A percentile compares a stretch with the other conserved stretches of the same genome.
These are phyloP conservation scores for Dalbergia cultrata DNA, from an alignment of 306 rosid species.

Conservation along the genomic window DNA sequence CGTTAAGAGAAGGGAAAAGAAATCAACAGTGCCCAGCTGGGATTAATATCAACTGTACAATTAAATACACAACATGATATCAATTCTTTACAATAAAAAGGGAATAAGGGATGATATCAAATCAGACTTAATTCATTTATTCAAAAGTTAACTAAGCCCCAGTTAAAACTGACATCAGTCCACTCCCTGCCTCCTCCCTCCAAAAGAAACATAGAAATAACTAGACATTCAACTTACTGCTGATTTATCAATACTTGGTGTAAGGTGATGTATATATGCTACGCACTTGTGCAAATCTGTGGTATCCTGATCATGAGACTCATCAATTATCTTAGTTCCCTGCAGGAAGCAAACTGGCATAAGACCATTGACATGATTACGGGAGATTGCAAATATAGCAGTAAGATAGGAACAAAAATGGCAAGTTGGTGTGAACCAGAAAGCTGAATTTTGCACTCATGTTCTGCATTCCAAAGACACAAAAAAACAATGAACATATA, in stretches of 20 bases:
- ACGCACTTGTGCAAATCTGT: constrained; percentile 95
- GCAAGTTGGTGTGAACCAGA: constrained; percentile 23
- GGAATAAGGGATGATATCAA: neutral
- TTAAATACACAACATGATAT: constrained; percentile 28
- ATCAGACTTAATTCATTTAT: constrained; percentile 25
- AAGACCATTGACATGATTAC: constrained; percentile 43
- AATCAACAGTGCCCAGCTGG: constrained; percentile 31
- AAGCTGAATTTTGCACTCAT: constrained; percentile 9
- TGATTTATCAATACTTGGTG: constrained; percentile 62
- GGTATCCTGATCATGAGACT: constrained; percentile 93
- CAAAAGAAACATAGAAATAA: constrained; percentile 24
- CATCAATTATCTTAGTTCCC: constrained; percentile 85
- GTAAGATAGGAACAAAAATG: constrained; percentile 13
- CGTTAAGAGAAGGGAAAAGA: constrained; percentile 12
- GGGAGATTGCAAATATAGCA: constrained; percentile 7
- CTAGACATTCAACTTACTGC: constrained; percentile 59
- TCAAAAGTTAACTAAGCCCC: constrained; percentile 23
- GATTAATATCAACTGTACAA: neutral
- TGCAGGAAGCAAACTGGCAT: constrained; percentile 52
- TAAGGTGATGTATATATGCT: constrained; percentile 57
- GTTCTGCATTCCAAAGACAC: constrained; percentile 6
- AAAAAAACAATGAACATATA: neutral
- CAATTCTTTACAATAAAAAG: constrained; percentile 10
- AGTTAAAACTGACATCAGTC: neutral
- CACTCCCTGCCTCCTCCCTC: constrained; percentile 3